Conservation (phyloP, 2,329 filamentous ascomycete genomes). For the Pseudogymnoascus sp. region DNA sequence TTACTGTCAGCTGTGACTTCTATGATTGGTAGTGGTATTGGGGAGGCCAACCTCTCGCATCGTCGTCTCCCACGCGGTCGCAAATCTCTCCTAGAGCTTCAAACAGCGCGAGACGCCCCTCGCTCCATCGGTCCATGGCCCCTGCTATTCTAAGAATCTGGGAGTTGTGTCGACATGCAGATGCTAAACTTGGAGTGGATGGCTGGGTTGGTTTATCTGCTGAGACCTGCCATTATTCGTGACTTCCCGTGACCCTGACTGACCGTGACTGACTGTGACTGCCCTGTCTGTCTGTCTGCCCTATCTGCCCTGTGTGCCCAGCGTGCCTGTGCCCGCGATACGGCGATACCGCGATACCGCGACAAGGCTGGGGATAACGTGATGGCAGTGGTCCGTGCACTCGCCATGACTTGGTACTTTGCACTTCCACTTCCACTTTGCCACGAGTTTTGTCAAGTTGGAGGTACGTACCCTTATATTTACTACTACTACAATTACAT, state of each 20-base stretch:
- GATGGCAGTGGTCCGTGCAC: neutral
- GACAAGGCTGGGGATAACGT: neutral
- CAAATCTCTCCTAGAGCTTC: slow-evolving; percentile 10
- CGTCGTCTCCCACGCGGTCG: neutral
- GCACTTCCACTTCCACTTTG: neutral
- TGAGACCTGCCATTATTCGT: neutral
- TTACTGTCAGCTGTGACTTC: neutral
- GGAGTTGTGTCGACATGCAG: neutral
- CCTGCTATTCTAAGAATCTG: neutral
- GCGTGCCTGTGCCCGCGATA: too few species aligned
- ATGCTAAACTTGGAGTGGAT: neutral
- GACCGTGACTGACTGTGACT: too few species aligned
- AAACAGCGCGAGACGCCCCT: slow-evolving; percentile 9
- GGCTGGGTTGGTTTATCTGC: neutral
- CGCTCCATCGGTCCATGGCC: slow-evolving; percentile 5
- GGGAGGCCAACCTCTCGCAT: slow-evolving; percentile 1
- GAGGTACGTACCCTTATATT: neutral
- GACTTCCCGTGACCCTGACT: neutral
- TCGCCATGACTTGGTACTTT: neutral
- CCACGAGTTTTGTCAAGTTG: neutral
- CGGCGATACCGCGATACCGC: neutral
- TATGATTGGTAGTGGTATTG: neutral
- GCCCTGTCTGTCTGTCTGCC: neutral
- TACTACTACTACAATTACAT: neutral
- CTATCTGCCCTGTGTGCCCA: neutral